These are phyloP conservation scores for Pseudonitzschia delicatissima DNA, from an alignment of 108 stramenopile species.

Conservation along the genomic window DNA sequence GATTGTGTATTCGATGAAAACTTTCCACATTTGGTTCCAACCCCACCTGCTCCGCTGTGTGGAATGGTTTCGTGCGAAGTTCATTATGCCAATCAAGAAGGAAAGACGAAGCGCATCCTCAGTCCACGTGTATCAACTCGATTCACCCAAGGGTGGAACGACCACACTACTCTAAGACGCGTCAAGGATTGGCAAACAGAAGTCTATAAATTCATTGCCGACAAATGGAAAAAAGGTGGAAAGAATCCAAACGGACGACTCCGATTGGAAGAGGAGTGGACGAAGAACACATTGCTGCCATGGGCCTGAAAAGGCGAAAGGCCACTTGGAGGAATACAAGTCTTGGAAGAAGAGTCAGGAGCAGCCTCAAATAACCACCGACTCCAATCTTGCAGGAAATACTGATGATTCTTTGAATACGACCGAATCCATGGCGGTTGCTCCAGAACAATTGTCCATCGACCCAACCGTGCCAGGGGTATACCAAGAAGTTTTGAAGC, in stretches of 20 bases:
- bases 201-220: constrained; percentile 44
- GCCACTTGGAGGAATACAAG: constrained; percentile 62
- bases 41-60: constrained; percentile 54
- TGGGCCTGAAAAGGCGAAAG: constrained; percentile 61
- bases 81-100: constrained; percentile 65
- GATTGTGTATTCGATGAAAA: constrained; percentile 83
- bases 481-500: constrained; percentile 50
- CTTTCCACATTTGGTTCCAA: constrained; percentile 68
- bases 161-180: constrained; percentile 31
- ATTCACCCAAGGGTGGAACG: constrained; percentile 63
- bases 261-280: constrained; percentile 50
- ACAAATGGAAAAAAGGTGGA: constrained; percentile 50
- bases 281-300: constrained; percentile 50
- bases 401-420: not conserved
- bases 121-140: constrained; percentile 47
- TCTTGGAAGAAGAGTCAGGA: constrained; percentile 45
- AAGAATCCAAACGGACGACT: constrained; percentile 47
- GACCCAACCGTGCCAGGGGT: constrained; percentile 54
- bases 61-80: constrained; percentile 62
- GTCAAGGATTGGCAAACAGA: constrained; percentile 57
- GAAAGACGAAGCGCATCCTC: constrained; percentile 56
- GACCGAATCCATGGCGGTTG: not conserved
- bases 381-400: not conserved
- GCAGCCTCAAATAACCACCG: not conserved
- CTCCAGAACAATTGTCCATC: constrained; percentile 7